These are phyloP conservation scores for Daldinia decipiens DNA, from an alignment of 495 filamentous ascomycete species.

Conservation along the genomic window DNA sequence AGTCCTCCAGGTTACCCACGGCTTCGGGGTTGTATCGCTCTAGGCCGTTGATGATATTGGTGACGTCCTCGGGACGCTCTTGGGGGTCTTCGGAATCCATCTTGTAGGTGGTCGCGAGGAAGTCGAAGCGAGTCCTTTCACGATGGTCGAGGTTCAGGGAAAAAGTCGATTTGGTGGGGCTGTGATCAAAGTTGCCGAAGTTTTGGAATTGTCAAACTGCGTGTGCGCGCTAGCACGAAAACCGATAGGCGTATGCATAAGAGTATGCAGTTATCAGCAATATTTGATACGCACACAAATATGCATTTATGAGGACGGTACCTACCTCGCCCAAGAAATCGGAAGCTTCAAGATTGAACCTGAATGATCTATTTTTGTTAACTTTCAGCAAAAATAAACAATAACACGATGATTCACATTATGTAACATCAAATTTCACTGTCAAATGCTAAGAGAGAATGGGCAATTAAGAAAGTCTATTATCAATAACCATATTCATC, in stretches of 20 bases:
- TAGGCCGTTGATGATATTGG: constrained; percentile 89
- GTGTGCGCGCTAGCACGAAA: constrained; percentile 36
- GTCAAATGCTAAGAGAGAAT: neutral
- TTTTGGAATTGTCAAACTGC: constrained; percentile 43
- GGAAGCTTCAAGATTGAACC: too few relatives aligned
- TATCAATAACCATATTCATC: constrained; percentile 30
- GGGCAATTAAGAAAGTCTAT: constrained; percentile 25
- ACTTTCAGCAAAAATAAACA: too few relatives aligned
- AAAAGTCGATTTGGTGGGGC: constrained; percentile 45
- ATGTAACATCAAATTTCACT: neutral
- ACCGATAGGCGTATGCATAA: constrained; percentile 2
- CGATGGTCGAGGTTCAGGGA: constrained; percentile 39
- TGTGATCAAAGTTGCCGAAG: constrained; percentile 21
- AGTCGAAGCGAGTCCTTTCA: constrained; percentile 29
- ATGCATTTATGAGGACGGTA: too few relatives aligned
- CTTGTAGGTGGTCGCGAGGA: constrained; percentile 49
- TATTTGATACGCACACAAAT: neutral
- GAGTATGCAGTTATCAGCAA: neutral
- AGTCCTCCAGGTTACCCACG: constrained; percentile 91
- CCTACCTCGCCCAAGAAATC: too few relatives aligned
- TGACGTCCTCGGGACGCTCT: constrained; percentile 88
- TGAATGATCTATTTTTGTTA: too few relatives aligned
- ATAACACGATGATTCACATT: too few relatives aligned
- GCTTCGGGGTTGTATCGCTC: constrained; percentile 99
- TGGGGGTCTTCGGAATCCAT: constrained; percentile 66